Percentiles rank a stretch among this genome's conserved stretches.
Conservation (phyloP, 176 grass and related monocot species). For the Saccharum officinarum region DNA sequence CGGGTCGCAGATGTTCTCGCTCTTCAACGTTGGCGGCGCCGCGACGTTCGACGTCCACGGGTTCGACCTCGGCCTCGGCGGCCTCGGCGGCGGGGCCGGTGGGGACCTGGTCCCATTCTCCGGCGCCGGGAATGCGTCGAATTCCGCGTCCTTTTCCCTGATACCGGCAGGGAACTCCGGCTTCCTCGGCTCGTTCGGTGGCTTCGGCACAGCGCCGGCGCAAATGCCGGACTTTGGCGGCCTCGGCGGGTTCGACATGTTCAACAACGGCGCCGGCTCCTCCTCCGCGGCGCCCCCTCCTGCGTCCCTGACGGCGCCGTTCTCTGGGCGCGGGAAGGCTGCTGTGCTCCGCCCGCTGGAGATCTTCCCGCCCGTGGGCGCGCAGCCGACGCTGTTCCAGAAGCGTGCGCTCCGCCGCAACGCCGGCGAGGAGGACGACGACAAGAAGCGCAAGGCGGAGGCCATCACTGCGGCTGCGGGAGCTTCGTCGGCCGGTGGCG, state of each 20-base stretch:
- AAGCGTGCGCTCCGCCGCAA: slow-evolving; percentile 90
- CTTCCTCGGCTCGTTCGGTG: slow-evolving; percentile 56
- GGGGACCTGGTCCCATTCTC: slow-evolving; percentile 33
- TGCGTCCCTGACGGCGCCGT: slow-evolving; percentile 23
- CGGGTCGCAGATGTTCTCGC: slow-evolving; percentile 45
- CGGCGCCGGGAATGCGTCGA: slow-evolving; percentile 30
- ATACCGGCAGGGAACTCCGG: slow-evolving; percentile 32
- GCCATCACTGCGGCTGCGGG: not conserved
- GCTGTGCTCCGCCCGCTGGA: slow-evolving; percentile 83
- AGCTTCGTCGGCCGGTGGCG: slow-evolving; percentile 29
- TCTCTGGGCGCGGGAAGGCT: slow-evolving; percentile 61
- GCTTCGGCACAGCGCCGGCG: slow-evolving; percentile 54
- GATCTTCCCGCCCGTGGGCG: slow-evolving; percentile 71
- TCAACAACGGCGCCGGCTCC: slow-evolving; percentile 42
- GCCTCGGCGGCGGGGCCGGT: slow-evolving; percentile 11
- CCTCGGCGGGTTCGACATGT: slow-evolving; percentile 57
- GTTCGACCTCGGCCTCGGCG: slow-evolving; percentile 64
- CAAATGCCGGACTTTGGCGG: slow-evolving; percentile 47
- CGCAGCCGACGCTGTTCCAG: slow-evolving; percentile 96
- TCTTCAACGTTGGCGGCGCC: slow-evolving; percentile 46
- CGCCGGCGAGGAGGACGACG: slow-evolving; percentile 61
- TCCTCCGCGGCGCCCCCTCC: slow-evolving; percentile 28
- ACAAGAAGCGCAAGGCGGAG: slow-evolving; percentile 68
- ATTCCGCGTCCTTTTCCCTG: slow-evolving; percentile 37
- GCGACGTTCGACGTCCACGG: slow-evolving; percentile 60